These are phyloP conservation scores for Candida peoriensis DNA, from an alignment of 805 yeast genomes.

Conservation along the genomic window DNA sequence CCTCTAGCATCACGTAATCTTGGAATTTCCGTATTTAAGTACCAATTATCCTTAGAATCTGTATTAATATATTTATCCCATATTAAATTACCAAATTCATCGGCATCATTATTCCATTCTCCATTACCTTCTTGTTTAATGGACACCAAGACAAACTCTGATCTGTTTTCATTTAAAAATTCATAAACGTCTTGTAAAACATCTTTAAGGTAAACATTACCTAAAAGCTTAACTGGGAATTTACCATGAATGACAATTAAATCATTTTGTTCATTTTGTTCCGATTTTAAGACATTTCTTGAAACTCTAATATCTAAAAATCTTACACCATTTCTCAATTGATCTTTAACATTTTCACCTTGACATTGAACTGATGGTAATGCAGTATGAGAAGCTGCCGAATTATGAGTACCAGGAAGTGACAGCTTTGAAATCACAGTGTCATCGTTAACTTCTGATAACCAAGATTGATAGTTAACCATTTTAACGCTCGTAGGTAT, in stretches of 20 bases:
- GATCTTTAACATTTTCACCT: slow-evolving; percentile 52
- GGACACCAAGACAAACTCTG: slow-evolving; percentile 63
- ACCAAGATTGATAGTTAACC: slow-evolving; percentile 39
- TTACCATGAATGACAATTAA: slow-evolving; percentile 70
- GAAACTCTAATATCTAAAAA: slow-evolving; percentile 67
- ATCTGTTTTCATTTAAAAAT: slow-evolving; percentile 45
- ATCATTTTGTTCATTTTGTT: slow-evolving; percentile 40
- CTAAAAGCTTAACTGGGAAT: slow-evolving; percentile 63
- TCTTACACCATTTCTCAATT: slow-evolving; percentile 69
- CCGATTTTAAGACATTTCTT: slow-evolving; percentile 47
- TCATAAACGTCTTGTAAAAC: slow-evolving; percentile 53
- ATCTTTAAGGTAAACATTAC: slow-evolving; percentile 47
- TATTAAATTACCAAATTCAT: slow-evolving; percentile 59
- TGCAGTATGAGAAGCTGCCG: slow-evolving; percentile 68
- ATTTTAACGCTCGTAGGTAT: too few species aligned
- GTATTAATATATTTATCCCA: slow-evolving; percentile 52
- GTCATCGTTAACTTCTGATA: slow-evolving; percentile 47
- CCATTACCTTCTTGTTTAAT: slow-evolving; percentile 72
- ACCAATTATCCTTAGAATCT: slow-evolving; percentile 55
- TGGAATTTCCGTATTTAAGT: slow-evolving; percentile 51
- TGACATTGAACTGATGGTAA: slow-evolving; percentile 77
- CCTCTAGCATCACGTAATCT: slow-evolving; percentile 60
- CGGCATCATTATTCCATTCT: slow-evolving; percentile 55
- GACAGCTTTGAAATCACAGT: slow-evolving; percentile 48
- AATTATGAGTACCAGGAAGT: slow-evolving; percentile 82